These are phyloP conservation scores for Colletotrichum simmondsii DNA, from an alignment of 2,329 filamentous ascomycete genomes.

Conservation along the genomic window DNA sequence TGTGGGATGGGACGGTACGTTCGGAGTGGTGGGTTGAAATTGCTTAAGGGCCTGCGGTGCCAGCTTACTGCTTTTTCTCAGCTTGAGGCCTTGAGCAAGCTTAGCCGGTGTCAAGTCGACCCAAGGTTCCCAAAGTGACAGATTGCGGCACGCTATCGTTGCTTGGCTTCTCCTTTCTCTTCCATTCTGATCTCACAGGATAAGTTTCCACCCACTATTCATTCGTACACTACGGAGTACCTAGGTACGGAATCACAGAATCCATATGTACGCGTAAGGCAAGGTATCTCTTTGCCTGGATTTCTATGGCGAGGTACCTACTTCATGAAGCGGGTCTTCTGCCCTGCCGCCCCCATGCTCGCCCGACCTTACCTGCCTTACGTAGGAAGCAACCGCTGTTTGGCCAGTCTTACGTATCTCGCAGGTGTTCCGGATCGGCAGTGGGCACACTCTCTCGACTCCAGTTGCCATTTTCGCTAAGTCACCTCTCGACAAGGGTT, in stretches of 20 bases:
- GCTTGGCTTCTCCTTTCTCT: conserved; percentile 13
- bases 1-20: conserved; percentile 15
- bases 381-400: conserved; percentile 3
- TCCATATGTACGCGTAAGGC: background rate
- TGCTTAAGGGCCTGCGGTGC: conserved; percentile 4
- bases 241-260: no score
- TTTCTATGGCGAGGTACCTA: background rate
- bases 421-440: conserved; percentile 18
- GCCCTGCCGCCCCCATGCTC: background rate
- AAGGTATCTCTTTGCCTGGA: conserved; percentile 2
- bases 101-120: background rate
- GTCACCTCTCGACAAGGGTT: conserved; percentile 1
- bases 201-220: background rate
- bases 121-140: background rate
- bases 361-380: background rate
- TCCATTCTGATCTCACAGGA: background rate
- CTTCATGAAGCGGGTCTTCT: background rate
- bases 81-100: background rate
- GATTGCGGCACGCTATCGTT: background rate
- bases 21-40: conserved; percentile 14
- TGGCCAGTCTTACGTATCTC: conserved; percentile 10
- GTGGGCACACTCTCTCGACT: conserved; percentile 18
- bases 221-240: background rate
- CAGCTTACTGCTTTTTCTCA: background rate
- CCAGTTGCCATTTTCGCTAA: conserved; percentile 4